These are phyloP conservation scores for Ambrosiella cleistominuta DNA, from an alignment of 2,329 filamentous ascomycete species.

Conservation along the genomic window DNA sequence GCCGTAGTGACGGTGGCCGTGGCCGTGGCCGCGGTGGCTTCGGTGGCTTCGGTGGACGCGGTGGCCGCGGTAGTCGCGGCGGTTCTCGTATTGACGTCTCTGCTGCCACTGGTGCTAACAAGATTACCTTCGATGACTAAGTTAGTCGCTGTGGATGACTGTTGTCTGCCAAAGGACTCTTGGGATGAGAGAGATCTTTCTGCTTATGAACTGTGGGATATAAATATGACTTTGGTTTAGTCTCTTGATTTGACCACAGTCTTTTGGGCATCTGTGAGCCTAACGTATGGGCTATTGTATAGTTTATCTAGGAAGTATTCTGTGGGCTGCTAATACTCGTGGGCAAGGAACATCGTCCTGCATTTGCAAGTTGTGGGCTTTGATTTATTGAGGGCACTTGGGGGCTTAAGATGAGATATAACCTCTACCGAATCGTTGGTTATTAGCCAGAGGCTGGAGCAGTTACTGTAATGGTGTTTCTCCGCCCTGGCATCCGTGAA, in stretches of 20 bases:
- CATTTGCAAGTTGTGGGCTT: constrained; percentile 10
- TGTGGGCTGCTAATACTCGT: constrained; percentile 13
- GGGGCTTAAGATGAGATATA: constrained; percentile 13
- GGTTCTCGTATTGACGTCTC: constrained; percentile 33
- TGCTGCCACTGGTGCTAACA: constrained; percentile 44
- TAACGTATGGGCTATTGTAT: constrained; percentile 11
- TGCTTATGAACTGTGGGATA: constrained; percentile 1
- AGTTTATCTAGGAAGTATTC: constrained; percentile 14
- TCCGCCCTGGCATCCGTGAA: constrained; percentile 2
- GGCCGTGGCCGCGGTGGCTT: constrained; percentile 33
- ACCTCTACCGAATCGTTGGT: constrained; percentile 13
- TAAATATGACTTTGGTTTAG: neutral
- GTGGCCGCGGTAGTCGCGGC: constrained; percentile 26
- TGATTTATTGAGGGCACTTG: constrained; percentile 13
- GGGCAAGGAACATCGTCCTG: constrained; percentile 13
- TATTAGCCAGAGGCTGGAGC: neutral
- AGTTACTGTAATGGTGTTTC: neutral
- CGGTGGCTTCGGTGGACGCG: constrained; percentile 28
- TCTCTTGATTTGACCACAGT: neutral
- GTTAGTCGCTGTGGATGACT: neutral
- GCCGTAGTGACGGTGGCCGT: constrained; percentile 26
- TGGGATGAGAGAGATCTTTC: neutral
- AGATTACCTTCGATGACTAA: constrained; percentile 47
- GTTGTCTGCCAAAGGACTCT: neutral
- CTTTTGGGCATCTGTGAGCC: constrained; percentile 11